phyloP scores from a whole-genome alignment of 2,329 filamentous ascomycete species.

The Tolypocladium amazonense region DNA sequence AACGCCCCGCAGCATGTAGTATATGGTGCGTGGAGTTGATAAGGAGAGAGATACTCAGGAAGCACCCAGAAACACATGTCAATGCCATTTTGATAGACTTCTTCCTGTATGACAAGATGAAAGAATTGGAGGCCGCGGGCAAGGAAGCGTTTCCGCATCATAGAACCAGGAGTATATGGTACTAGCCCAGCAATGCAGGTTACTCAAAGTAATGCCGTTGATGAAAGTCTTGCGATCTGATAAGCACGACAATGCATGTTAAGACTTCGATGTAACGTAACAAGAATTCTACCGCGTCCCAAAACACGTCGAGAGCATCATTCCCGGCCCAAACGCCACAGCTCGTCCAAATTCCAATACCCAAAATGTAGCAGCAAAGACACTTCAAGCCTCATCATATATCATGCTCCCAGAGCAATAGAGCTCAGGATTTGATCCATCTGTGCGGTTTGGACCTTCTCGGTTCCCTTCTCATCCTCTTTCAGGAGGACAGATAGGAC shows the following conservation, averaged over 20 bases:
- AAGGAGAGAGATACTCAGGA: conserved; percentile 62
- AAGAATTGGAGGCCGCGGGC: conserved; percentile 61
- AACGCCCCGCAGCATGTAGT: conserved; percentile 53
- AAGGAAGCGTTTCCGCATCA: conserved; percentile 62
- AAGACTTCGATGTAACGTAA: background rate
- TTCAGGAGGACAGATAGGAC: conserved; percentile 76
- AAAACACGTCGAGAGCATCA: background rate
- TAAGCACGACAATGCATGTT: background rate
- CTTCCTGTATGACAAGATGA: conserved; percentile 91
- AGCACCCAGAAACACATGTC: conserved; percentile 58
- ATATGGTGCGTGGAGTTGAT: conserved; percentile 96
- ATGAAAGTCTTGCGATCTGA: background rate
- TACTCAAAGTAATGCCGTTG: background rate
- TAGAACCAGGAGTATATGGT: conserved; percentile 90
- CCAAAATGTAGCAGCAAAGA: conserved; percentile 2
- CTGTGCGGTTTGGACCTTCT: conserved; percentile 54
- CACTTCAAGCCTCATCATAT: background rate
- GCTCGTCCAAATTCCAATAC: conserved; percentile 5
- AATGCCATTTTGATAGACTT: conserved; percentile 97
- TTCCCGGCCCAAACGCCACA: conserved; percentile 9
- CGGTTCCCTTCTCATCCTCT: conserved; percentile 48
- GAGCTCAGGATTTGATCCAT: conserved; percentile 58
- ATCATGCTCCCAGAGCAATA: conserved; percentile 27
- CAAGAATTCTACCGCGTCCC: background rate
- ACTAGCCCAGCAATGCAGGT: conserved; percentile 34